Base-by-base conservation (phyloP, 2,329 filamentous ascomycete genomes). In the Domatiomyces globalis region DNA sequence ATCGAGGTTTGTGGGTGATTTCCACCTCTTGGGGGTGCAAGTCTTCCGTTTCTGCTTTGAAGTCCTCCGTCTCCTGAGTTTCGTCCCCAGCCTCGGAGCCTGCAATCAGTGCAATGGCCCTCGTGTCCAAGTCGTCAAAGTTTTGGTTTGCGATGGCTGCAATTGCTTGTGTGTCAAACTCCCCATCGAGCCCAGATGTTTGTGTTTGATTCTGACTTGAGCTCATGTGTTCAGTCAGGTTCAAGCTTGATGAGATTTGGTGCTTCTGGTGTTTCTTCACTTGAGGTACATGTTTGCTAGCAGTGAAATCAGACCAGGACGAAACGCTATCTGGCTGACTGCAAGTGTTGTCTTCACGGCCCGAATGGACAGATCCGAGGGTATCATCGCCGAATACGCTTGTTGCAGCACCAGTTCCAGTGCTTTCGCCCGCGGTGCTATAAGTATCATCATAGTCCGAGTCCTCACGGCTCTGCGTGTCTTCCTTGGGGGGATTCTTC, bases 261-360 rank as follows among this genome's bases (percentile, higher is more conserved):
- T 54, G 54, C 45, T 42, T 46, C 19, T 50, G 43, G 50, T 39
- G 44, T 47, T 48, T 49, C 52, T 51, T 55, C 49, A 25, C 56
- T 68, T 42, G 49, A 1, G 83, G 81, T 22, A 86, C 72, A 63
- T 89, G 81, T 61, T 83, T 86, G 60, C 75, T 81, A 19, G 81
- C 77, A 1, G 84, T 85, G 63, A 92, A 94, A 45, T 94, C 87
- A 0, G 88, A 94, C 88, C 88, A 95, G 63, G 85, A 63, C 84
- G 87, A 52, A 63, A 58, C 51, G 46, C 54, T 59, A 17, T 58
- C 56, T 42, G 56, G 46, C 45, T 55, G 52, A 82, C 78, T 25
- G 65, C 72, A 56, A 83, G 60, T 60, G 15, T 54, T 61, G 25
- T 61, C 63, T 19, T 42, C 48, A 15, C 50, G 54, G 17, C 51